Base-by-base conservation (phyloP, 2,329 filamentous ascomycete genomes). In the Colletotrichum godetiae region DNA sequence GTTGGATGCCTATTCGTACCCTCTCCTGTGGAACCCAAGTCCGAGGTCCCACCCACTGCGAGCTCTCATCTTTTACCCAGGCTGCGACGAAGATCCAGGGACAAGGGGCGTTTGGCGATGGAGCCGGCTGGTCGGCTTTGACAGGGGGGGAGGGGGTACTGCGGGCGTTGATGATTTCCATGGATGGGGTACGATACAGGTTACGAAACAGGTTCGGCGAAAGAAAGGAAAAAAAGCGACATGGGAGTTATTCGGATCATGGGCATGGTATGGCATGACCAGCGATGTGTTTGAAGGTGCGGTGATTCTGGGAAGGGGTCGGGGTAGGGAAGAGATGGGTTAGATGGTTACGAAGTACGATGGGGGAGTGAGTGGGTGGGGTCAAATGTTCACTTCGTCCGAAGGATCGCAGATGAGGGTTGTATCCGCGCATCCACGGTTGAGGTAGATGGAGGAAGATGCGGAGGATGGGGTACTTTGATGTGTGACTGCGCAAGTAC, bases 1-100 rank as follows among this genome's bases (percentile, higher is more conserved):
- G 15, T 49, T 49, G 42, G 42, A 6, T 49, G 42, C 52, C 52
- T 55, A 29, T 42, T 42, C 37, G 37, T 42, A 42, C 37, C 52
- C 52, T 55, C 49, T 19, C 15, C 68, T n/a, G 24, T 68, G 68
- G 69, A 58, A 27, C 24, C 19, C 42, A 13, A 62, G 37, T 63
- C 65, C 69, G 58, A 63, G 27, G 31, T 37, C 59, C 58, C 58
- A 68, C 52, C 27, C 7, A 27, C n/a, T 42, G 22, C 42, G 46
- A 33, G 37, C 33, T 11, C 52, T 64, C 11, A 35, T 24, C 12
- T 10, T 29, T 55, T 49, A 22, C 49, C 29, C 13, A 29, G 49
- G 61, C 46, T 64, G 52, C 49, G 15, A 22, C 53, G 31, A 64
- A 37, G 61, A 56, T 55, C 22, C 49, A 55, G 31, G 49, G 22